Conservation (phyloP, 768 basidiomycete genomes). For the Russula sp. region DNA sequence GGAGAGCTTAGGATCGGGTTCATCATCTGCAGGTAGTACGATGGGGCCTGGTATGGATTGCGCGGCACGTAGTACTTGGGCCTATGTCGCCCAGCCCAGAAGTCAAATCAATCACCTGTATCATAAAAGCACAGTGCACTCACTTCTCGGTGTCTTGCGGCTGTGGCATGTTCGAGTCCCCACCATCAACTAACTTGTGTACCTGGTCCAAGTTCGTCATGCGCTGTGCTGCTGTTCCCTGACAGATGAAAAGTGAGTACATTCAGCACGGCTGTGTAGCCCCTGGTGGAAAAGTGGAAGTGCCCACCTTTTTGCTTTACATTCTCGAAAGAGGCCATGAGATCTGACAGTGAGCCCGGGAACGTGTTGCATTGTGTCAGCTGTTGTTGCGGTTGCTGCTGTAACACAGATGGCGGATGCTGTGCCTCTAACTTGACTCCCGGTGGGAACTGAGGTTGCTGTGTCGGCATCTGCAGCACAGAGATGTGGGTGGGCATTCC, state of each 20-base stretch:
- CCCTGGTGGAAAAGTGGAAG: neutral
- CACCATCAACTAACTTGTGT: no score
- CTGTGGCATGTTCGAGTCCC: no score
- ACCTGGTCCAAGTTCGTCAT: no score
- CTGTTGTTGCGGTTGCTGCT: constrained; percentile 34
- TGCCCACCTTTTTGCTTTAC: no score
- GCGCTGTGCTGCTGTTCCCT: constrained; percentile 51
- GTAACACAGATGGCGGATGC: constrained; percentile 19
- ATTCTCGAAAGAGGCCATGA: no score
- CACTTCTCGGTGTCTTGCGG: no score
- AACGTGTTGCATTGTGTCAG: constrained; percentile 35
- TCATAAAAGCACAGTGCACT: no score
- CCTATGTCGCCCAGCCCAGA: no score
- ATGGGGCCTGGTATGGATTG: constrained; percentile 84
- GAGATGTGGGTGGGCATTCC: no score
- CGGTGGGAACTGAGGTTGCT: constrained; percentile 21
- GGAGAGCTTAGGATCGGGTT: constrained; percentile 77
- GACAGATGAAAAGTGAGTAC: neutral
- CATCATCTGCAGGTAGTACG: constrained; percentile 90
- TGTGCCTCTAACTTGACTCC: constrained; percentile 20
- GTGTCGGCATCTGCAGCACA: constrained; percentile 6
- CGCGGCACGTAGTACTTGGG: constrained; percentile 95
- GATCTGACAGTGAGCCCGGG: constrained; percentile 83
- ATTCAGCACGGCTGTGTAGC: constrained; percentile 4
- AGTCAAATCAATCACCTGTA: no score